Evolutionary conservation across 139 green algal species (phyloP).

Genomic region (Auxenochlorella protothecoides): DNA sequence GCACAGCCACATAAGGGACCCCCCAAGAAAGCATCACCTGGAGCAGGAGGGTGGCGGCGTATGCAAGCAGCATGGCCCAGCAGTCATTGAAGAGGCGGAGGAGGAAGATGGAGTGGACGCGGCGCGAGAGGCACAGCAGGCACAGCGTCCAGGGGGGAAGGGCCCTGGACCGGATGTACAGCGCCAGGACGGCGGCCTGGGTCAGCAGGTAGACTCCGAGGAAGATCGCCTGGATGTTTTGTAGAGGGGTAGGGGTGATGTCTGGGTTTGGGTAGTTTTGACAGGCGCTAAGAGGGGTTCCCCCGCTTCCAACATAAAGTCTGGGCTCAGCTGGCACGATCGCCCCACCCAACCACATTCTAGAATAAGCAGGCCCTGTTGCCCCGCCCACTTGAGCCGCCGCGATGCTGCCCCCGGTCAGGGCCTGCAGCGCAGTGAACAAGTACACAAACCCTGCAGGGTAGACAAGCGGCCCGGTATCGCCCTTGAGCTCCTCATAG

Average conservation of each 20-base stretch:
- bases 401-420: constrained; percentile 43
- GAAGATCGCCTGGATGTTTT: constrained; percentile 38
- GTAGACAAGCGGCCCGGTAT: constrained; percentile 79
- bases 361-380: no score
- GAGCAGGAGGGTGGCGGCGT: constrained; percentile 31
- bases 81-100: constrained; percentile 86
- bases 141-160: constrained; percentile 59
- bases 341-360: no score
- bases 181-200: constrained; percentile 38
- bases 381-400: constrained; percentile 15
- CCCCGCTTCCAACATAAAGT: no score
- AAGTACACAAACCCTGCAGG: constrained; percentile 75
- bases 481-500: constrained; percentile 57
- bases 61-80: constrained; percentile 52
- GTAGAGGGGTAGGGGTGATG: no score
- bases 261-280: no score
- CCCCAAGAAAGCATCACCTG: neutral
- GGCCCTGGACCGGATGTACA: constrained; percentile 38
- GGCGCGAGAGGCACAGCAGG: constrained; percentile 66
- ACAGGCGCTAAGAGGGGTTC: no score
- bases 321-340: no score
- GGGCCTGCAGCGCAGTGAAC: constrained; percentile 40
- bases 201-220: constrained; percentile 56
- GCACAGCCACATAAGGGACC: no score
- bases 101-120: constrained; percentile 76